Evolutionary conservation across 1,284 basidiomycete genomes (phyloP), one percentile per base, ranked within the genome.

Genomic region (Pyrrhoderma noxium): DNA sequence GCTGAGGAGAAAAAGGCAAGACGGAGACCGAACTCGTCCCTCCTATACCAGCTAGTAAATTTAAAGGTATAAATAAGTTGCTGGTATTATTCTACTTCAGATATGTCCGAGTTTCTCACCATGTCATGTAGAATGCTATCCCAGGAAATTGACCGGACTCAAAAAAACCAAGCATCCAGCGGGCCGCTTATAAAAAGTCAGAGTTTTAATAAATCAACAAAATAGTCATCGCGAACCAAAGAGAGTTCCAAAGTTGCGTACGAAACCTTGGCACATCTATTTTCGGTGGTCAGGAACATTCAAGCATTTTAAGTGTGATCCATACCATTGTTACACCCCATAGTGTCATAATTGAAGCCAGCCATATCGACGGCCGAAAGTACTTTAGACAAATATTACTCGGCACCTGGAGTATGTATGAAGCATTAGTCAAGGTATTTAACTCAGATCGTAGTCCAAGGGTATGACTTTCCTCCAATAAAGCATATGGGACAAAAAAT

Each of bases 1-100:
- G 82, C 82, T 0, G 82, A 82, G 67, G 86, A 86, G 67, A 88
- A 88, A 19, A 86, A 63, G 0, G 85, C 82, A 13, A 80, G 74
- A 21, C 79, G 64, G 43, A 77, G 69, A 48, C 82, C 84, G 51
- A 83, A 81, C 58, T 87, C 84, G 5, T 77, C 80, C 27, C 82
- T 80, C 59, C 80, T 80, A 61, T 82, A 82, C 79, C 79, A 82
- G 36, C 52, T 53, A 31, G 19, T 3, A 31, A n/a, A n/a, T n/a
- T n/a, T n/a, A n/a, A n/a, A n/a, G n/a, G n/a, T n/a, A n/a, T n/a
- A n/a, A n/a, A n/a, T n/a, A n/a, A n/a, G n/a, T n/a, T n/a, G n/a
- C n/a, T n/a, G n/a, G n/a, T n/a, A n/a, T n/a, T 55, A 35, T 31
- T 31, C 27, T 31, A 31, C 11, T 31, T 31, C 27, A 31, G 27